phyloP scores from a whole-genome alignment of 306 rosid genomes.

The Ormosia emarginata region DNA sequence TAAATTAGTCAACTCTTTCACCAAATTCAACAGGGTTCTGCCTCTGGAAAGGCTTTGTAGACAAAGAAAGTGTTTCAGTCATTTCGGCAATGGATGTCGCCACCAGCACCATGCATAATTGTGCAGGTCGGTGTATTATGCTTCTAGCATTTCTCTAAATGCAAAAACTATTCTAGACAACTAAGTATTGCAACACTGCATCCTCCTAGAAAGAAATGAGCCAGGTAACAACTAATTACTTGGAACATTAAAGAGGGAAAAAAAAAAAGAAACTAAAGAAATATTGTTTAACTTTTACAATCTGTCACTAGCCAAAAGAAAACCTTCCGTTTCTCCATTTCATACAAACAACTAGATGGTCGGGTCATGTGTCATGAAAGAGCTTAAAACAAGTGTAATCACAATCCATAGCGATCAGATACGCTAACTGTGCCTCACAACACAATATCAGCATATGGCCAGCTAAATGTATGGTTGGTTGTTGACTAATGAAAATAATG shows the following conservation, averaged over 20 bases:
- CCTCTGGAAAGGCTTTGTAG: too few relatives aligned
- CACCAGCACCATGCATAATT: too few relatives aligned
- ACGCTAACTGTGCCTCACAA: not conserved
- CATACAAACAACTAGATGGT: not conserved
- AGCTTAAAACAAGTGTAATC: not conserved
- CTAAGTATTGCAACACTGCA: too few relatives aligned
- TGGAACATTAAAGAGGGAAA: not conserved
- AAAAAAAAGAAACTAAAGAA: not conserved
- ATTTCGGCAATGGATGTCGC: too few relatives aligned
- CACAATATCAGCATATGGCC: not conserved
- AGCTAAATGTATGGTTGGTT: not conserved
- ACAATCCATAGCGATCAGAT: not conserved
- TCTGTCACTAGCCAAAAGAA: too few relatives aligned
- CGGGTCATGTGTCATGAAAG: not conserved
- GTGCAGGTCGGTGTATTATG: too few relatives aligned
- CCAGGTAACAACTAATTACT: not conserved
- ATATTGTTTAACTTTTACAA: not conserved
- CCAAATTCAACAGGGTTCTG: too few relatives aligned
- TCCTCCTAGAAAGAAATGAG: too few relatives aligned
- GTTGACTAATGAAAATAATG: slow-evolving; percentile 14
- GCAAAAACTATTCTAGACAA: too few relatives aligned
- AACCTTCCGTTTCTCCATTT: not conserved
- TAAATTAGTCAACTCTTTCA: too few relatives aligned
- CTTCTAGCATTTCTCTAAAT: too few relatives aligned
- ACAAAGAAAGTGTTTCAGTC: too few relatives aligned